Percentiles rank a stretch among this genome's conserved stretches.
phyloP scores from a whole-genome alignment of 2,329 filamentous ascomycete genomes.

The Exophiala bonariae region DNA sequence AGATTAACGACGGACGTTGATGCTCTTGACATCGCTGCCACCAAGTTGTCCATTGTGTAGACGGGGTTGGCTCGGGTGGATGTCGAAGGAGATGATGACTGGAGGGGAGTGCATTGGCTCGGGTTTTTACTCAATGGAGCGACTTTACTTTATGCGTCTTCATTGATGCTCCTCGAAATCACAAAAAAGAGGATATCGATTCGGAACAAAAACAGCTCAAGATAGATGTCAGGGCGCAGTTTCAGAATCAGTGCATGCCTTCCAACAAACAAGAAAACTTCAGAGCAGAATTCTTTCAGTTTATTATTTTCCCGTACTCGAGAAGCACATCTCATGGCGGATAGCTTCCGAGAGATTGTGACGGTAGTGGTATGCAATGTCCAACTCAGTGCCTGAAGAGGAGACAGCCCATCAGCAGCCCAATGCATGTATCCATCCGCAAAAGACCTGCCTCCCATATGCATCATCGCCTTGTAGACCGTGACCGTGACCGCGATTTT shows the following conservation, averaged over 20 bases:
- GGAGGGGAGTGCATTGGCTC: neutral
- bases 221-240: no score
- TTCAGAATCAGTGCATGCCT: constrained; percentile 29
- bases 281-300: constrained; percentile 22
- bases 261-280: constrained; percentile 14
- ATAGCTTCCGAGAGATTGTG: neutral
- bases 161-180: no score
- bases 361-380: neutral
- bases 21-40: constrained; percentile 97
- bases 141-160: no score
- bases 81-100: constrained; percentile 34
- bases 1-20: constrained; percentile 95
- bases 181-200: neutral
- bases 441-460: no score
- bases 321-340: neutral
- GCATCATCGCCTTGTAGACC: no score
- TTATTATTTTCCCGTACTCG: constrained; percentile 10
- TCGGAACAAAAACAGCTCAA: no score
- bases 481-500: no score
- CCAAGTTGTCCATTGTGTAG: constrained; percentile 97
- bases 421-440: no score
- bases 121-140: neutral
- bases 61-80: constrained; percentile 2
- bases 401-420: no score
- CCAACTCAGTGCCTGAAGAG: no score